These are phyloP conservation scores for Coffea canephora DNA, from an alignment of 257 asterid genomes.

Conservation along the genomic window DNA sequence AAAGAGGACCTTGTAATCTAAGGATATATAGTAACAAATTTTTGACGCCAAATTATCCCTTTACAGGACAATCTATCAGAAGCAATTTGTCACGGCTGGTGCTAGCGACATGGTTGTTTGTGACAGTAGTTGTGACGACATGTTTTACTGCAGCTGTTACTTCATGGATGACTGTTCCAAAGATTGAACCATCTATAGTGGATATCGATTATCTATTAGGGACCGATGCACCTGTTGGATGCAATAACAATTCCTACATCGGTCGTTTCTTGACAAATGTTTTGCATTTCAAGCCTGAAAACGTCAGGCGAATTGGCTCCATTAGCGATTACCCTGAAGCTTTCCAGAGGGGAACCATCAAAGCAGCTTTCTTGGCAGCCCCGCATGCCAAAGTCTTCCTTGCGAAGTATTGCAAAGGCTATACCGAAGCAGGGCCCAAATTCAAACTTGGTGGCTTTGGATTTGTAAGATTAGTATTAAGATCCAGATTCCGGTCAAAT, in stretches of 20 bases:
- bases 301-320: slow-evolving; percentile 29
- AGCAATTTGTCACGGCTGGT: slow-evolving; percentile 45
- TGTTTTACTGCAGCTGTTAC: slow-evolving; percentile 62
- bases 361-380: slow-evolving; percentile 60
- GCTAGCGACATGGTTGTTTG: slow-evolving; percentile 48
- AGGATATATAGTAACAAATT: too few species aligned
- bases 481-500: not conserved
- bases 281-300: slow-evolving; percentile 37
- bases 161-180: slow-evolving; percentile 54
- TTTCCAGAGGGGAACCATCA: slow-evolving; percentile 43
- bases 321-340: slow-evolving; percentile 40
- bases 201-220: slow-evolving; percentile 38
- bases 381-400: slow-evolving; percentile 65
- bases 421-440: slow-evolving; percentile 42
- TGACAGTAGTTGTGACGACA: slow-evolving; percentile 40
- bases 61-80: slow-evolving; percentile 51
- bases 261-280: slow-evolving; percentile 31
- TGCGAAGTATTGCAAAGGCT: slow-evolving; percentile 48
- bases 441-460: slow-evolving; percentile 69
- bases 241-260: slow-evolving; percentile 50
- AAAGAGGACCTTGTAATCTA: not conserved
- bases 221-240: slow-evolving; percentile 50
- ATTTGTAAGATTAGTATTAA: slow-evolving; percentile 44
- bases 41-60: not conserved
- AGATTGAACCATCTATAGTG: slow-evolving; percentile 41